Conservation (phyloP, 352 stramenopile species). For the Phytophthora pistaciae region DNA sequence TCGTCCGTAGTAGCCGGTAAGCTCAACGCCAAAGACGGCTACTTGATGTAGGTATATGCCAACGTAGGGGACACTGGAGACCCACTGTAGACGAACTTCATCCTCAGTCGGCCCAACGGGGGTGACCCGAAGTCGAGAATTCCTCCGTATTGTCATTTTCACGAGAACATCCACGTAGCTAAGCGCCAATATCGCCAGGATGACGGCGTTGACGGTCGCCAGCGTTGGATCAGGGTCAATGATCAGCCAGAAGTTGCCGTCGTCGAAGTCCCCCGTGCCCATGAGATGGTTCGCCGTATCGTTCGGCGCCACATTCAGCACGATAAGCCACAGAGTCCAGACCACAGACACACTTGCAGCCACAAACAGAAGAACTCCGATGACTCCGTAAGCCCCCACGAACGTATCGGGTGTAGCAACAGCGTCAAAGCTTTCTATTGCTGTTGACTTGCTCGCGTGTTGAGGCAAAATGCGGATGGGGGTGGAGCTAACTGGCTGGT, state of each 20-base stretch:
- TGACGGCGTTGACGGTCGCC: conserved; percentile 14
- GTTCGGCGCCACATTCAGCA: conserved; percentile 44
- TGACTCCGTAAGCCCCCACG: conserved; percentile 19
- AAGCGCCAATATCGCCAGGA: conserved; percentile 17
- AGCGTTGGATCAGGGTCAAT: conserved; percentile 16
- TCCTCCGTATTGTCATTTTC: conserved; percentile 33
- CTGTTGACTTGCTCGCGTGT: background rate
- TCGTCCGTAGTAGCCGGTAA: conserved; percentile 15
- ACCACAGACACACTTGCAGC: conserved; percentile 22
- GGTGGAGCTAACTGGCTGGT: background rate
- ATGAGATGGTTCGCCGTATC: conserved; percentile 54
- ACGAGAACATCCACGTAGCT: conserved; percentile 35
- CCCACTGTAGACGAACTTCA: background rate
- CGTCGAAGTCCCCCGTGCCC: conserved; percentile 51
- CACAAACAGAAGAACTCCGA: conserved; percentile 25
- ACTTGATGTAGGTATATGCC: conserved; percentile 19
- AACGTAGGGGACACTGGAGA: background rate
- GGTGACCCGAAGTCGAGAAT: background rate
- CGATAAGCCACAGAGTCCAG: conserved; percentile 47
- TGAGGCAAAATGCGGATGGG: conserved; percentile 4
- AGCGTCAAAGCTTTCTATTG: too few species aligned
- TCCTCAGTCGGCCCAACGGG: background rate
- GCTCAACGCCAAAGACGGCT: conserved; percentile 2
- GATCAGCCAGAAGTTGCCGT: conserved; percentile 62
- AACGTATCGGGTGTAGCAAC: conserved; percentile 15